Evolutionary conservation across 768 basidiomycete species (phyloP).

Genomic region (Lactarius indigo): DNA sequence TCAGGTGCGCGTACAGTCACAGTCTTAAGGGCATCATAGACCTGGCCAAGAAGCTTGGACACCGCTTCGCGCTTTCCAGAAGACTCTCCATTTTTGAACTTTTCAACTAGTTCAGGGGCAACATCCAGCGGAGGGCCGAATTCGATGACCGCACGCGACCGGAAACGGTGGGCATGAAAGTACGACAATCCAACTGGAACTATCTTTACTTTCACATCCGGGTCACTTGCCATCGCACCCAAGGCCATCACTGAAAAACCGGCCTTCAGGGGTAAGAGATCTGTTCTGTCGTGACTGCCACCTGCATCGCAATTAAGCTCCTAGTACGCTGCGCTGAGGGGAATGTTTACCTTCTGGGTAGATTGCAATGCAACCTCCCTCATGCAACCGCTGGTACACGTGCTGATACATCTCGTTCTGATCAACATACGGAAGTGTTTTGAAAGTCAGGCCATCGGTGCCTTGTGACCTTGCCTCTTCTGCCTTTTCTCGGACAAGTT

Average conservation of each 20-base stretch:
- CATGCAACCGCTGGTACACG: constrained; percentile 82
- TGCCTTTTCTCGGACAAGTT: constrained; percentile 61
- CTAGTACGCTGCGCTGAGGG: constrained; percentile 14
- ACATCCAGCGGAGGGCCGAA: constrained; percentile 91
- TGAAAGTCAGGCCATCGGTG: constrained; percentile 70
- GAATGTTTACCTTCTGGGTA: constrained; percentile 84
- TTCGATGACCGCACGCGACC: constrained; percentile 95
- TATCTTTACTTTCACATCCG: constrained; percentile 83
- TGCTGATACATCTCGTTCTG: constrained; percentile 93
- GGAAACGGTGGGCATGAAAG: constrained; percentile 60
- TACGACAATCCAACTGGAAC: constrained; percentile 54
- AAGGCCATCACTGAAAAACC: constrained; percentile 98
- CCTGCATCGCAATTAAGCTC: constrained; percentile 45
- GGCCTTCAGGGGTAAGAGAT: constrained; percentile 93
- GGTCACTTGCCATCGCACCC: constrained; percentile 92
- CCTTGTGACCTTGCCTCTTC: constrained; percentile 57
- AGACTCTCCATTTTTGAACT: constrained; percentile 85
- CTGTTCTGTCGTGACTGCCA: constrained; percentile 96
- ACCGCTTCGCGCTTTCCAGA: constrained; percentile 86
- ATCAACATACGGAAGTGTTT: constrained; percentile 83
- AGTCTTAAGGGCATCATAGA: constrained; percentile 91
- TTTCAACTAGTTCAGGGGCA: constrained; percentile 75
- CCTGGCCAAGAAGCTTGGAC: constrained; percentile 79
- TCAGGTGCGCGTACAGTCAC: constrained; percentile 96
- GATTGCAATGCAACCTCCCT: constrained; percentile 91